A percentile compares a stretch with the other conserved stretches of the same genome.
phyloP scores from a whole-genome alignment of 345 rosid species.

The Gossypium stocksii region DNA sequence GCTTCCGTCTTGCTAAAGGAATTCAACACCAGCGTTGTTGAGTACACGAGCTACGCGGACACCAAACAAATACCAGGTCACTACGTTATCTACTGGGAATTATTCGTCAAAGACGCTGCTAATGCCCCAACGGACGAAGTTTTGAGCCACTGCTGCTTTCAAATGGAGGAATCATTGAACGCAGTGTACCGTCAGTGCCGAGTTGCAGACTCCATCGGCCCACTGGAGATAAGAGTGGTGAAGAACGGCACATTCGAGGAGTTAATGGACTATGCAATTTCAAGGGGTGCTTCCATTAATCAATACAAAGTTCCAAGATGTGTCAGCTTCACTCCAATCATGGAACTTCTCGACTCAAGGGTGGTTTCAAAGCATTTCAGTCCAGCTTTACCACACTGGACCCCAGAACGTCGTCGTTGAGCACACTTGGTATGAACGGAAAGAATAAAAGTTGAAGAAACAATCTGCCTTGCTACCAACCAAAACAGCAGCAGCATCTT shows the following conservation, averaged over 20 bases:
- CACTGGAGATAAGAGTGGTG: constrained; percentile 79
- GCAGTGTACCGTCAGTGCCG: constrained; percentile 81
- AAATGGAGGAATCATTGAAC: constrained; percentile 77
- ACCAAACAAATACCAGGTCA: constrained; percentile 69
- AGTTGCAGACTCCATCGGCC: constrained; percentile 83
- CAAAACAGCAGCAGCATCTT: neutral
- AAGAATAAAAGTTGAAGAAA: neutral
- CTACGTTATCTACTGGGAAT: constrained; percentile 87
- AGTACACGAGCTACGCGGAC: constrained; percentile 85
- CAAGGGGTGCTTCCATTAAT: constrained; percentile 86
- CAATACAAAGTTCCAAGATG: constrained; percentile 89
- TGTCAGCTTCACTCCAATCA: constrained; percentile 68
- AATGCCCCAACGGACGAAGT: constrained; percentile 42
- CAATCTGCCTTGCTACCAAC: neutral
- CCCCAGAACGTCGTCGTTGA: constrained; percentile 43
- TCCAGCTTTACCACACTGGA: constrained; percentile 69
- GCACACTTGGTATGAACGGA: neutral
- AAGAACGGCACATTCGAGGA: constrained; percentile 82
- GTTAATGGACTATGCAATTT: constrained; percentile 86
- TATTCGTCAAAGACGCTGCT: constrained; percentile 36
- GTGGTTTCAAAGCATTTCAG: constrained; percentile 72
- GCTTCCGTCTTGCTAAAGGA: constrained; percentile 46
- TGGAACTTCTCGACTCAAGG: constrained; percentile 72
- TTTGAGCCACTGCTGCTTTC: constrained; percentile 56
- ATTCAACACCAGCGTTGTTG: constrained; percentile 57